Evolutionary conservation across 139 green algal genomes (phyloP).

Genomic region (Picochlorum sp.): DNA sequence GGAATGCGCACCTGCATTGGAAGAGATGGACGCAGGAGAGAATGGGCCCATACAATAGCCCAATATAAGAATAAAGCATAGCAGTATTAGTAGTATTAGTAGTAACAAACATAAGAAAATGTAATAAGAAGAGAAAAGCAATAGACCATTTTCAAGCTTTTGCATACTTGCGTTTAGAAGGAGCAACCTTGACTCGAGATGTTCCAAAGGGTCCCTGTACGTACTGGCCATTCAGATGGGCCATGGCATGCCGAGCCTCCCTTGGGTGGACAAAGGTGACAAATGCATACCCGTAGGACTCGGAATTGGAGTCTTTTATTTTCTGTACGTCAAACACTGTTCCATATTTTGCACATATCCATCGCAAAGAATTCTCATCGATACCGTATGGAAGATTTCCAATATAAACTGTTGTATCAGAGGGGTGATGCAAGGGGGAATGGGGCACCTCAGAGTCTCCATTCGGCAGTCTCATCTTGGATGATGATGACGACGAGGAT

Average conservation of each 20-base stretch:
- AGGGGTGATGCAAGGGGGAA: neutral
- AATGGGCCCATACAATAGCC: conserved; percentile 32
- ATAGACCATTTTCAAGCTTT: neutral
- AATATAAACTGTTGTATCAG: conserved; percentile 45
- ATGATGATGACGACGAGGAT: no score
- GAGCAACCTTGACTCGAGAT: conserved; percentile 22
- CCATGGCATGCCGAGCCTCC: conserved; percentile 43
- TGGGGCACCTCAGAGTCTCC: no score
- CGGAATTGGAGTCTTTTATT: conserved; percentile 47
- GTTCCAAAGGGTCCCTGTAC: conserved; percentile 25
- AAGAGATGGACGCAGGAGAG: conserved; percentile 68
- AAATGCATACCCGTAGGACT: conserved; percentile 58
- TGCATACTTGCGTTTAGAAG: conserved; percentile 11
- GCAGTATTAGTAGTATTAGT: no score
- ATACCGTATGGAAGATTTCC: conserved; percentile 53
- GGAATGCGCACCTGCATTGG: conserved; percentile 67
- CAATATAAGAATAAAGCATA: conserved; percentile 8
- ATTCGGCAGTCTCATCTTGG: no score
- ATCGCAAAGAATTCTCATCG: conserved; percentile 40
- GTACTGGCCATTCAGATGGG: conserved; percentile 36
- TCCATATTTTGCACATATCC: conserved; percentile 39
- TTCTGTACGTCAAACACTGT: conserved; percentile 46
- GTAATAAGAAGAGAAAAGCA: no score
- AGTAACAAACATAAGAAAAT: no score
- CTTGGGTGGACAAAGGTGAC: conserved; percentile 42